phyloP scores from a whole-genome alignment of 2,329 filamentous ascomycete genomes.

The Orbilia brochopaga region DNA sequence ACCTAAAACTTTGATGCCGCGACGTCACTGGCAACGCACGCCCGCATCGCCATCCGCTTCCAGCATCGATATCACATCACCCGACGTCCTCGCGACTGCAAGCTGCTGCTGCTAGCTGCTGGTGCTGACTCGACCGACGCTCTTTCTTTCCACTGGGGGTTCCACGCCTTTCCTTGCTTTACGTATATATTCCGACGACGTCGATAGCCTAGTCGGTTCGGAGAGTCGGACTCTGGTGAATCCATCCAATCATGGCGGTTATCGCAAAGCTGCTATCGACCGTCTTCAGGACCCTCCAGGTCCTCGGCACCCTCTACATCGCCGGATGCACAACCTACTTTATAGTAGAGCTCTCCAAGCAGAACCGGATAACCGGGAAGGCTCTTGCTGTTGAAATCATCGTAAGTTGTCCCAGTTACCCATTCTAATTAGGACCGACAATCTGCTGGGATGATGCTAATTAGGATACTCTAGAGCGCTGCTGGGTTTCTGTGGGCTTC shows the following conservation, averaged over 20 bases:
- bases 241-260: slow-evolving; percentile 24
- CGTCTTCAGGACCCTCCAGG: slow-evolving; percentile 20
- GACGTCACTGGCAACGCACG: slow-evolving; percentile 1
- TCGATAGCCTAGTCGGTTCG: background rate
- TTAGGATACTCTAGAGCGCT: slow-evolving; percentile 12
- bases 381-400: slow-evolving; percentile 43
- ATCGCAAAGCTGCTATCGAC: slow-evolving; percentile 36
- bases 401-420: slow-evolving; percentile 6
- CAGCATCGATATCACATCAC: background rate
- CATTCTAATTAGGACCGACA: background rate
- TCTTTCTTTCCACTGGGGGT: background rate
- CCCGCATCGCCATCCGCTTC: background rate
- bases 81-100: background rate
- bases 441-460: slow-evolving; percentile 10
- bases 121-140: background rate
- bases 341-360: slow-evolving; percentile 36
- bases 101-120: background rate
- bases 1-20: slow-evolving; percentile 6
- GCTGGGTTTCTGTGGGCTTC: slow-evolving; percentile 37
- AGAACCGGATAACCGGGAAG: slow-evolving; percentile 27
- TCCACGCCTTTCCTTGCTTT: background rate
- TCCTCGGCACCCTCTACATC: slow-evolving; percentile 37
- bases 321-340: slow-evolving; percentile 37
- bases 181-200: background rate
- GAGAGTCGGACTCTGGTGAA: background rate